Base-by-base conservation (phyloP, 1,284 basidiomycete species). In the Ceratobasidium sp. region DNA sequence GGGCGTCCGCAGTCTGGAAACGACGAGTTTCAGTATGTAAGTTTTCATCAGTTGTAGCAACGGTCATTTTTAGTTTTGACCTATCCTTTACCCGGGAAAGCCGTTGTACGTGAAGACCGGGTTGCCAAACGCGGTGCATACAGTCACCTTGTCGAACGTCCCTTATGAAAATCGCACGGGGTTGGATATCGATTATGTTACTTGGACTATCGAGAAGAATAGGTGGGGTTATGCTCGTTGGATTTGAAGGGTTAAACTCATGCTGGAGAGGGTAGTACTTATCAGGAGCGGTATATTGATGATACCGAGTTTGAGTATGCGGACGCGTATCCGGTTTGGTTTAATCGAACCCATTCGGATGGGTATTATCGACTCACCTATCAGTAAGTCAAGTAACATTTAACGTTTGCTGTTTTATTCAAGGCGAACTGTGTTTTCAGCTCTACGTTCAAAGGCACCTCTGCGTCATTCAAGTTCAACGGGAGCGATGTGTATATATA, bases 181-280 rank as follows among this genome's bases (percentile, higher is more conserved):
- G 5, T 26, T 71, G 7, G 68, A 71, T 59, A 57, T 71, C n/a
- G 68, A 71, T 59, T 71, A 57, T 23, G 28, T 71, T 20, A 59
- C 40, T 13, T 44, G 48, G 40, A 71, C 68, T 7, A 20, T 50
- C 1, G 68, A 71, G 44, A 59, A 28, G 28, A 48, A 71, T 28
- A 42, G 33, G 68, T 44, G 28, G 40, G 68, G n/a, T 28, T 57
- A 33, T 57, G 38, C 6, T 59, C 12, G n/a, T 20, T n/a, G 40
- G 13, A 2, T 13, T 20, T 13, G 59, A 15, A 17, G 6, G 46
- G 33, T 20, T n/a, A 26, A 5, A 28, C 17, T 68, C 54, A 23
- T 50, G 15, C 54, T 26, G 38, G 48, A 15, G 48, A 50, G 15
- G 10, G 6, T 61, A 61, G 59, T 12, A 61, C 59, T 26, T 61